Base-by-base conservation (phyloP, 2,329 filamentous ascomycete species). In the Fusarium incarnatum region DNA sequence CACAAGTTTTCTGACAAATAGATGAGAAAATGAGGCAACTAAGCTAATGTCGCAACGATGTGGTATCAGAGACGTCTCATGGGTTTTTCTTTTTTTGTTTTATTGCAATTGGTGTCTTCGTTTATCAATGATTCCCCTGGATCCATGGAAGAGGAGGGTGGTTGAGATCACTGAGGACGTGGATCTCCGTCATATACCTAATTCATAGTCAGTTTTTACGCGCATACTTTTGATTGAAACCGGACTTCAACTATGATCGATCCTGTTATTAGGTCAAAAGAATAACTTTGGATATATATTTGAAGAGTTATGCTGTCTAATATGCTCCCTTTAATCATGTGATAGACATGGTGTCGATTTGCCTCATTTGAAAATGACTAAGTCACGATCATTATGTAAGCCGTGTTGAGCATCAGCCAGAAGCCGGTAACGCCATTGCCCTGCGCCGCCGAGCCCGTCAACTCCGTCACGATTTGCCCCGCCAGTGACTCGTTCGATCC, bases 121-220 rank as follows among this genome's bases (percentile, higher is more conserved):
- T 77, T 77, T 79, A 75, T 79, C 77, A 78, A 79, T 80, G 79
- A 80, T 81, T 81, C 79, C 79, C 78, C 78, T 75, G 70, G 71
- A 77, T 78, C 72, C 72, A 76, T 75, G 74, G 68, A 75, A 77
- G 73, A 76, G 67, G 72, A 72, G 72, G 74, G 75, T 77, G 67
- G 74, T 72, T 68, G 71, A 73, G 70, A 73, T 71, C 66, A 60
- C 71, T 60, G 64, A 73, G 73, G 64, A 70, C 67, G 69, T 77
- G 75, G 77, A 76, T 77, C 75, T 76, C 73, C 71, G 72, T 76
- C 76, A 76, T 76, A 77, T 78, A 76, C 76, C 76, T 79, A 77
- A 77, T 79, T 78, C 71, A 79, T 76, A 70, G 72, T 77, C 71
- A 73, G 70, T 73, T 75, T 60, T 71, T 67, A 62, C 56, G 63